Evolutionary conservation across 345 rosid genomes (phyloP).

Genomic region (Lepidium didymum): DNA sequence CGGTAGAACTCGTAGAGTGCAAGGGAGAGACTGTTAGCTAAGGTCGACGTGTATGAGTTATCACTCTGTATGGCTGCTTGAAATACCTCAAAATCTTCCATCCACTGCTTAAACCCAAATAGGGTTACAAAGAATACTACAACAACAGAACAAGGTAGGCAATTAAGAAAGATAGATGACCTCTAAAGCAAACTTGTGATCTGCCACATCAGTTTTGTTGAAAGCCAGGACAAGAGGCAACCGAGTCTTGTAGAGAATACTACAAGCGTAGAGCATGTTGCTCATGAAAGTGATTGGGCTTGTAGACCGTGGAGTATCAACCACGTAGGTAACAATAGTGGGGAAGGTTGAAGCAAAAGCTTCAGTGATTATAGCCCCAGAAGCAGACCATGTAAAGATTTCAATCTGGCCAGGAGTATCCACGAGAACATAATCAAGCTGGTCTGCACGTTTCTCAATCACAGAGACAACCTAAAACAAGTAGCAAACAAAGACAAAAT

Average conservation of each 20-base stretch:
- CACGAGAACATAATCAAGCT: conserved; percentile 81
- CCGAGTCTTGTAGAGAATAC: conserved; percentile 77
- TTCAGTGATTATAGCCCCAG: conserved; percentile 88
- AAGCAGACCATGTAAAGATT: conserved; percentile 91
- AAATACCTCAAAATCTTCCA: conserved; percentile 74
- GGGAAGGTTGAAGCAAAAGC: conserved; percentile 88
- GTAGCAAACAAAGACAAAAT: not conserved
- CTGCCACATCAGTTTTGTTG: conserved; percentile 79
- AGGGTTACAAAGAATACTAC: not conserved
- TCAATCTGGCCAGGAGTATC: conserved; percentile 94
- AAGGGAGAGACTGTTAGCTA: conserved; percentile 64
- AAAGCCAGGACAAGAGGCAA: conserved; percentile 73
- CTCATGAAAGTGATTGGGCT: conserved; percentile 79
- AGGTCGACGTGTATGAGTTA: conserved; percentile 50
- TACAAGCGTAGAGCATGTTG: conserved; percentile 84
- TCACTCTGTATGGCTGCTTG: conserved; percentile 62
- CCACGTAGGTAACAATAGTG: conserved; percentile 61
- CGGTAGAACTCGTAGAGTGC: conserved; percentile 62
- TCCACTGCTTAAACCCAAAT: conserved; percentile 50
- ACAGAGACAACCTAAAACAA: conserved; percentile 50
- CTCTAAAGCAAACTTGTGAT: conserved; percentile 80
- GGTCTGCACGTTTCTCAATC: conserved; percentile 77
- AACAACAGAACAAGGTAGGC: not conserved
- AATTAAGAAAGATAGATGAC: conserved; percentile 24
- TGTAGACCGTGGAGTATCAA: conserved; percentile 77